Base-by-base conservation (phyloP, 2,329 filamentous ascomycete genomes). In the Nannizziopsis barbatae region DNA sequence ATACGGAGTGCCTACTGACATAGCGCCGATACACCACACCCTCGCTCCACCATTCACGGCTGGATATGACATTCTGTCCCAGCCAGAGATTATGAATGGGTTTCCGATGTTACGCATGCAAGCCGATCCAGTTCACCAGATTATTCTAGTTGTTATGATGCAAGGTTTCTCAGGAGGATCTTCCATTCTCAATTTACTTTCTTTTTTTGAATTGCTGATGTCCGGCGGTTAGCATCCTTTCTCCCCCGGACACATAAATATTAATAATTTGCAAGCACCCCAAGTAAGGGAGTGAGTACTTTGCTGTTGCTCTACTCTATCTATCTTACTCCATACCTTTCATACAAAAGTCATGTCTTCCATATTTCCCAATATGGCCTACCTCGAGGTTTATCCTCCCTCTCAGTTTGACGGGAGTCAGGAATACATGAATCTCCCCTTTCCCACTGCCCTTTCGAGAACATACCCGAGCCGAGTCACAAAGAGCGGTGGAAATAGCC, bases 401-500 rank as follows among this genome's bases (percentile, higher is more conserved):
- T 14, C 42, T 9, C 27, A 42, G 17, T 14, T 47, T 7, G 18
- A 36, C 17, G 45, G 15, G 11, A 42, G 18, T 15, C 31, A 8
- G 15, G 45, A 17, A 11, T 42, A 22, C 18, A 17, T 42, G 17
- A 20, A 47, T 15, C 36, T 15, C 1, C 7, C 12, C 15, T n/a
- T 33, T 41, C 5, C 36, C 6, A 7, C 15, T 18, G 37, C 37
- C 31, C 17, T 47, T 4, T 17, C 45, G 31, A 20, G 45, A 12
- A 42, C n/a, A n/a, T 39, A 80, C 77, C 75, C 74, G 18, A 56
- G 59, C 22, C 61, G 81, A 52, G 70, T 86, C 35, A 67, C 66
- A 49, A 86, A 86, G 64, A 84, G 81, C 63, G 75, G 80, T 54
- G 84, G 72, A 69, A 84, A 77, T 65, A 86, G 83, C 62, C 83